Percentiles rank a stretch among this genome's conserved stretches.
Evolutionary conservation across 192 early-diverging fungal species (phyloP).

Genomic region (Coemansia sp.): DNA sequence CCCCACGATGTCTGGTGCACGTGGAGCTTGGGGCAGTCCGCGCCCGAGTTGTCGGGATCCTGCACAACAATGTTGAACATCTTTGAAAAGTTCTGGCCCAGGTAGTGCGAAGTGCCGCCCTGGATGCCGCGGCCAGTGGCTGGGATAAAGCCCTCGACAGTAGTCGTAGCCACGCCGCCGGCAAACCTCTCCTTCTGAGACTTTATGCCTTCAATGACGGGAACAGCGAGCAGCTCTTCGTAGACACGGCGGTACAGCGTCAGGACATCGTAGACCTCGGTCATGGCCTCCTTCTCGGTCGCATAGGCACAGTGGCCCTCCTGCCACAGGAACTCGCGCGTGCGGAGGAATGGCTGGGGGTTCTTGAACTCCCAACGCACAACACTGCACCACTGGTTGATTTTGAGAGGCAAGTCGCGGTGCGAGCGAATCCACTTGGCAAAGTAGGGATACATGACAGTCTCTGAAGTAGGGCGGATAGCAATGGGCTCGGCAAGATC

Average conservation of each 20-base stretch:
- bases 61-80: slow-evolving; percentile 97
- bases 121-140: slow-evolving; percentile 97
- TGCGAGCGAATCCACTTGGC: slow-evolving; percentile 96
- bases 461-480: slow-evolving; percentile 98
- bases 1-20: slow-evolving; percentile 99
- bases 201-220: slow-evolving; percentile 94
- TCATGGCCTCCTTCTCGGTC: slow-evolving; percentile 81
- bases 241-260: slow-evolving; percentile 96
- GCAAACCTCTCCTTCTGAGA: slow-evolving; percentile 99
- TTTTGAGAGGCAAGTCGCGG: slow-evolving; percentile 91
- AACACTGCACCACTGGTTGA: slow-evolving; percentile 99
- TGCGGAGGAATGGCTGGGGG: slow-evolving; percentile 97
- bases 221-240: slow-evolving; percentile 94
- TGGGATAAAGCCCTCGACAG: slow-evolving; percentile 96
- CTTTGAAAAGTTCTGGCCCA: slow-evolving; percentile 99
- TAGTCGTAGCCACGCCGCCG: slow-evolving; percentile 95
- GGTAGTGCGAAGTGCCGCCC: slow-evolving; percentile 95
- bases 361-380: slow-evolving; percentile 99
- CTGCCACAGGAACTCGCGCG: slow-evolving; percentile 99
- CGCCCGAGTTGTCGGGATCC: slow-evolving; percentile 65
- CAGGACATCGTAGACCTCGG: slow-evolving; percentile 86
- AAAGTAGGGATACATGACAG: slow-evolving; percentile 99
- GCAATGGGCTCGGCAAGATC: slow-evolving; percentile 97
- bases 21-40: slow-evolving; percentile 63
- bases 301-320: slow-evolving; percentile 98